Evolutionary conservation across 177 flowering plant genomes (phyloP).

Genomic region (Telopea speciosissima): DNA sequence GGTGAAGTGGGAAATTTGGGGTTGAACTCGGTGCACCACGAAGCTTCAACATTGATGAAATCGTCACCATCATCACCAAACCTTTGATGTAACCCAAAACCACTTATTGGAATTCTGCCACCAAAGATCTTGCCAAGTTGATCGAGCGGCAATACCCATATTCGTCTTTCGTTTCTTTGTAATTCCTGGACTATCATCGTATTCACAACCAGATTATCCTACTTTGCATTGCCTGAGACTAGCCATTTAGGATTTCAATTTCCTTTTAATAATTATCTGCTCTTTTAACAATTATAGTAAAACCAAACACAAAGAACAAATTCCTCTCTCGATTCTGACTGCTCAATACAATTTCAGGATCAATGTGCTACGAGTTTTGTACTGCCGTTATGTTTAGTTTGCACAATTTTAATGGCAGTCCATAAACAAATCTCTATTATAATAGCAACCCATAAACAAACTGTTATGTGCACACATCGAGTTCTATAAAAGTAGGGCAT

Average conservation of each 20-base stretch:
- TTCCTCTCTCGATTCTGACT: neutral
- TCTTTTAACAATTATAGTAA: neutral
- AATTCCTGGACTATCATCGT: constrained; percentile 12
- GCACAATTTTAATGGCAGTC: too few relatives aligned
- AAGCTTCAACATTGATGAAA: constrained; percentile 25
- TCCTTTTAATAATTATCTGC: constrained; percentile 45
- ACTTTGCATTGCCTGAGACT: constrained; percentile 35
- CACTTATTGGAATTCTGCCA: constrained; percentile 9
- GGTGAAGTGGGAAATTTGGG: too few relatives aligned
- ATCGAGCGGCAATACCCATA: constrained; percentile 15
- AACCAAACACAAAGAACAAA: neutral
- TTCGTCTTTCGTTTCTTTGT: constrained; percentile 27
- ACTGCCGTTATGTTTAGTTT: too few relatives aligned
- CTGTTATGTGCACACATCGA: too few relatives aligned
- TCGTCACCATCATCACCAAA: constrained; percentile 16
- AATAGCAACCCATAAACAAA: too few relatives aligned
- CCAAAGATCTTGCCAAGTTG: constrained; percentile 16
- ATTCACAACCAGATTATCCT: constrained; percentile 16
- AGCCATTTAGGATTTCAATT: constrained; percentile 39
- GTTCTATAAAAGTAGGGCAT: too few relatives aligned
- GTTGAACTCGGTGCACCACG: constrained; percentile 25
- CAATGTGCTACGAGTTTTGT: too few relatives aligned
- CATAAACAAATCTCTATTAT: too few relatives aligned
- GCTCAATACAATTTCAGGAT: too few relatives aligned
- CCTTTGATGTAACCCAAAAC: constrained; percentile 7